Base-by-base conservation (phyloP, 163 green algal genomes). In the Prototheca wickerhamii region DNA sequence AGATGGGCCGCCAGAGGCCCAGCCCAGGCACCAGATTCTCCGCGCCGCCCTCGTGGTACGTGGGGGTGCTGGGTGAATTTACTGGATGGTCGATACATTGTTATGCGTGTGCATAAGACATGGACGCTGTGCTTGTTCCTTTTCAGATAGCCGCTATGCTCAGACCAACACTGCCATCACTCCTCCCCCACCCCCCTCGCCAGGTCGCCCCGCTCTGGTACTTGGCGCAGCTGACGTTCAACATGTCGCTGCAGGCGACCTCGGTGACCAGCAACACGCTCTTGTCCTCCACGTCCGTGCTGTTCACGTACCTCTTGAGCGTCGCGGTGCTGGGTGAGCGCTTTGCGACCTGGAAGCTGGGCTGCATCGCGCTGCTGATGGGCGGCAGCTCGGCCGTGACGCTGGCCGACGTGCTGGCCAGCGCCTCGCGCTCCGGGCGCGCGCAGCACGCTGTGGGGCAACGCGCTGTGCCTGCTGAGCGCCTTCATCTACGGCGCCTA, bases 221-320 rank as follows among this genome's bases (percentile, higher is more conserved):
- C 70, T 17, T 81, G 5, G 91, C 89, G 0, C 92, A 97, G 77
- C 74, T 88, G 18, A 83, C 79, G 23, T 98, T 97, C 84, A 97
- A 96, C 63, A n/a, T 70, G 18, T 92, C 79, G 7, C 76, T 98
- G 54, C 32, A 64, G 4, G 56, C 78, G 35, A 98, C 92, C 2
- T 86, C 75, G 29, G 91, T 98, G 28, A 98, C 87, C 10, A 90
- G 78, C 68, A 98, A 98, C 82, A 97, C 92, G 32, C 93, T 98
- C 43, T 72, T 98, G 6, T 90, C 77, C 57, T 90, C 79, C 25
- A 83, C 83, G 32, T 88, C 86, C 30, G 80, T 73, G 50, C 76
- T 98, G 21, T 97, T 98, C 80, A 97, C 91, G 2, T 94, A 87
- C 76, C 44, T 76, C 26, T 55, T 92, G 34, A 82, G 76, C 40